A percentile compares a stretch with the other conserved stretches of the same genome.
These are phyloP conservation scores for Ochetophila trinervis DNA, from an alignment of 306 rosid species.

Conservation along the genomic window DNA sequence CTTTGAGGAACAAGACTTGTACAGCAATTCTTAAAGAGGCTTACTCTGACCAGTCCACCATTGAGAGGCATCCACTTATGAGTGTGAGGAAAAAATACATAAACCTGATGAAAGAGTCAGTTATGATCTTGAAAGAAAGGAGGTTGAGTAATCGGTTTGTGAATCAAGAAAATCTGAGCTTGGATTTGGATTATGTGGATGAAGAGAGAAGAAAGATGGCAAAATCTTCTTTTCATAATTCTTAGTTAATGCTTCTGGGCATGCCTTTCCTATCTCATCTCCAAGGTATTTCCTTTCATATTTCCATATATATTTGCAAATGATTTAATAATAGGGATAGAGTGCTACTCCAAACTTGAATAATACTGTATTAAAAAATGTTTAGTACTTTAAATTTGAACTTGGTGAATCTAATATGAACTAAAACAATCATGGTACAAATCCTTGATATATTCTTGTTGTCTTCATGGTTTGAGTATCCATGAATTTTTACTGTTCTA, in stretches of 20 bases:
- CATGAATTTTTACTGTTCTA: too few relatives aligned
- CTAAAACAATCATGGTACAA: too few relatives aligned
- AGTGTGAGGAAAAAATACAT: slow-evolving; percentile 67
- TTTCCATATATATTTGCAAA: too few relatives aligned
- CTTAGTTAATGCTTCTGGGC: background rate
- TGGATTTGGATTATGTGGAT: slow-evolving; percentile 39
- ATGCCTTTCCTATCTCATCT: too few relatives aligned
- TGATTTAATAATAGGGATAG: too few relatives aligned
- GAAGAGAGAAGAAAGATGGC: slow-evolving; percentile 36
- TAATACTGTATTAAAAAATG: too few relatives aligned
- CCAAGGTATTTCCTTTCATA: too few relatives aligned
- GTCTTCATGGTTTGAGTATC: too few relatives aligned
- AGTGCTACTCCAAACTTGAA: too few relatives aligned
- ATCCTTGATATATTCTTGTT: too few relatives aligned
- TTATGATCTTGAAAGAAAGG: slow-evolving; percentile 48
- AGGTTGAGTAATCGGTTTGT: slow-evolving; percentile 44
- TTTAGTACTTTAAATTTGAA: too few relatives aligned
- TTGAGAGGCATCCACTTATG: slow-evolving; percentile 65
- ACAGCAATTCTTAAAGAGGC: slow-evolving; percentile 82
- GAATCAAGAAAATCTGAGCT: slow-evolving; percentile 12
- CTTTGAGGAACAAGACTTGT: slow-evolving; percentile 73
- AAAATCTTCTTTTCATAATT: slow-evolving; percentile 18
- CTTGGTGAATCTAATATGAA: too few relatives aligned
- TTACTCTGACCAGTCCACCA: slow-evolving; percentile 42
- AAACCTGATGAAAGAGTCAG: slow-evolving; percentile 61